Base-by-base conservation (phyloP, 768 basidiomycete genomes). In the Amanita molliuscula region DNA sequence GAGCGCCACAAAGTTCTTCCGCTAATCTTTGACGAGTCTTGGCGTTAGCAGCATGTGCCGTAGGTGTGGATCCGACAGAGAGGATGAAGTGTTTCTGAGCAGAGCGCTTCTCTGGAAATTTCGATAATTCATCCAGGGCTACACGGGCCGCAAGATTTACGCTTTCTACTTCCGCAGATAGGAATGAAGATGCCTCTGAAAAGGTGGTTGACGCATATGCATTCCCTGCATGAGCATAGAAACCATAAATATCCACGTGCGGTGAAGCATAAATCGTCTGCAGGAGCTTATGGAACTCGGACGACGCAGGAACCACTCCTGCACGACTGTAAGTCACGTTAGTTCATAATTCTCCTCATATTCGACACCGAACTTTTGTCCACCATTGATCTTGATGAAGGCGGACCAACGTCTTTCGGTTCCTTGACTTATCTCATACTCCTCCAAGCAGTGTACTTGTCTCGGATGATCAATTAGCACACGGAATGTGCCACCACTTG, bases 41-140 rank as follows among this genome's bases (percentile, higher is more conserved):
- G 20, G 73, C 66, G 26, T 75, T 78, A 10, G 84, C 87, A 8
- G 84, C 83, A 59, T 91, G 86, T 0, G 89, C 90, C 2, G 89
- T 82, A 1, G 90, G 90, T 2, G 90, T 92, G n/a, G 88, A 84
- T 18, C 90, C 89, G 1, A 92, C 82, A 2, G 85, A 84, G 31
- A 93, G 66, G 1, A 88, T 74, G 56, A 86, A 90, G 4, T 77
- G 73, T 33, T 68, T 63, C 5, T 68, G 66, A 47, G 71, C 63
- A 35, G 61, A 51, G 4, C 51, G 44, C n/a, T 54, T 59, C 34
- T 65, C 61, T 10, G 66, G 59, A 11, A 68, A 66, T 33, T 60
- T 58, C 7, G 67, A 61, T 26, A 82, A 65, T 44, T 76, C 62
- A 34, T 71, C 67, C 26, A 82, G 59, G 0, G 78, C 80, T 44